Percentiles rank a stretch among this genome's conserved stretches.
Evolutionary conservation across 306 rosid genomes (phyloP).

Genomic region (Dryas drummondii): DNA sequence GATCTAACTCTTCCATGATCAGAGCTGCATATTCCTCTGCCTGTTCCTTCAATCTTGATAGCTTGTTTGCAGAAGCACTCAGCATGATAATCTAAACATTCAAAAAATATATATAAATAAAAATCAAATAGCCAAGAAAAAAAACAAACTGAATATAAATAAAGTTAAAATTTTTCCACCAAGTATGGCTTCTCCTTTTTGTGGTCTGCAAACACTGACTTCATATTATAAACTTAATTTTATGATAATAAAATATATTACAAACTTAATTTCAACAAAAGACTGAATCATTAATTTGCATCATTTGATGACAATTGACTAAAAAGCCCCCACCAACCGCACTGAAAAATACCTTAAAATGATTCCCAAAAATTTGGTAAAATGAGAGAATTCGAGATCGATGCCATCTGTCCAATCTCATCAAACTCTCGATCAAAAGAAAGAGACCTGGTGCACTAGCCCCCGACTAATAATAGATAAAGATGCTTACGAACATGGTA

Average conservation of each 20-base stretch:
- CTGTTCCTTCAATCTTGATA: conserved; percentile 91
- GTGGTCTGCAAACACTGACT: neutral
- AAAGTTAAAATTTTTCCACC: neutral
- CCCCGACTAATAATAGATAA: conserved; percentile 40
- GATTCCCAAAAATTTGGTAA: conserved; percentile 39
- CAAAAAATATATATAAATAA: conserved; percentile 2
- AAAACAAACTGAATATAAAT: neutral
- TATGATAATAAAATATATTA: neutral
- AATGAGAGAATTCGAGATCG: conserved; percentile 29
- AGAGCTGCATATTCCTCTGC: conserved; percentile 99
- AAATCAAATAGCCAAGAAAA: neutral
- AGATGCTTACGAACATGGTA: conserved; percentile 50
- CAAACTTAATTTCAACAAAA: neutral
- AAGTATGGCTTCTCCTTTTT: neutral
- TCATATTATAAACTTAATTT: neutral
- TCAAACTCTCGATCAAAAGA: conserved; percentile 21
- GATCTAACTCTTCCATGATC: conserved; percentile 98
- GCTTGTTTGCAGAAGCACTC: conserved; percentile 94
- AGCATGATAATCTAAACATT: conserved; percentile 77
- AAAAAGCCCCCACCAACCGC: conserved; percentile 74
- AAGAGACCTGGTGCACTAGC: conserved; percentile 46
- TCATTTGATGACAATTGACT: conserved; percentile 29
- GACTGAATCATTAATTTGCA: neutral
- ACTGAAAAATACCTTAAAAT: conserved; percentile 36
- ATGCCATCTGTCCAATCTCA: conserved; percentile 42